A percentile compares a stretch with the other conserved stretches of the same genome.
Evolutionary conservation across 176 grass and related monocot genomes (phyloP).

Genomic region (Juncus effusus): DNA sequence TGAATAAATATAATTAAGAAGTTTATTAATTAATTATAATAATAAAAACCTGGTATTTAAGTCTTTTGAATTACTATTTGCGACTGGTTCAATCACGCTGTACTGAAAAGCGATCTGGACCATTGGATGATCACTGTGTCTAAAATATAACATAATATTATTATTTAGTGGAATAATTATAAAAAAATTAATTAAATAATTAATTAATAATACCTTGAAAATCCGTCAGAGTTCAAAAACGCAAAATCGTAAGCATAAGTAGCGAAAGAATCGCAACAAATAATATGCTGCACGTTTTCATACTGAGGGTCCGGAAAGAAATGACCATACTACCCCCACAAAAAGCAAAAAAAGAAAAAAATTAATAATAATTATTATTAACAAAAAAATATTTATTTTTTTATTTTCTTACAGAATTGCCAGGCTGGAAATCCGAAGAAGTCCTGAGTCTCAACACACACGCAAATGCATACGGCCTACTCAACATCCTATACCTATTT

Average conservation of each 20-base stretch:
- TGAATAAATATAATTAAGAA: no score
- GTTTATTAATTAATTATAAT: not conserved
- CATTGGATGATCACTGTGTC: conserved; percentile 80
- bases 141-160: conserved; percentile 26
- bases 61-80: conserved; percentile 35
- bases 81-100: conserved; percentile 61
- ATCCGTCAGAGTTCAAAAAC: conserved; percentile 55
- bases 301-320: conserved; percentile 98
- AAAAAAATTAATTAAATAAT: conserved; percentile 17
- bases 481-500: conserved; percentile 81
- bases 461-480: conserved; percentile 96
- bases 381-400: not conserved
- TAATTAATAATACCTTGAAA: conserved; percentile 62
- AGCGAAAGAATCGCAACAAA: conserved; percentile 98
- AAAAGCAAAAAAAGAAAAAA: not conserved
- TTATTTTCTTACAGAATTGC: conserved; percentile 59
- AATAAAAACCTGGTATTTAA: not conserved
- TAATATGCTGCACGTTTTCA: conserved; percentile 98
- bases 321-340: conserved; percentile 71
- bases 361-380: not conserved
- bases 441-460: conserved; percentile 91
- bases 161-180: not conserved
- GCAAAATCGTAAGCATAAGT: conserved; percentile 97
- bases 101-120: conserved; percentile 91
- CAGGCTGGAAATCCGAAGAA: conserved; percentile 84